Percentiles rank a stretch among this genome's conserved stretches.
These are phyloP conservation scores for Vigna angularis DNA, from an alignment of 306 rosid genomes.

Conservation along the genomic window DNA sequence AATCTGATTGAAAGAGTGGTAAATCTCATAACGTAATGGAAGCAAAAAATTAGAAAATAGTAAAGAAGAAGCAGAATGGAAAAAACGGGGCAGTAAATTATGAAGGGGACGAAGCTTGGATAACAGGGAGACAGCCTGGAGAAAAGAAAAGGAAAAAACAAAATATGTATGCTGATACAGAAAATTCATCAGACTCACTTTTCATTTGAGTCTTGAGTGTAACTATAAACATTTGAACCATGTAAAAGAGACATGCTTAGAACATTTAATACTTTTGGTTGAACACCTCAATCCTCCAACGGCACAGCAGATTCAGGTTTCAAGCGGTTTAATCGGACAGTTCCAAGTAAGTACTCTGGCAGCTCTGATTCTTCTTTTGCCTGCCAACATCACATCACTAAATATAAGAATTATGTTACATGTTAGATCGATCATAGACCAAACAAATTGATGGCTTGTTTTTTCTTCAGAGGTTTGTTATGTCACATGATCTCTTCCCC, in stretches of 20 bases:
- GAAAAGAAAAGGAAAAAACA: background rate
- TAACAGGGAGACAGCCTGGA: background rate
- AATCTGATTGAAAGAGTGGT: background rate
- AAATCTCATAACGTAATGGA: background rate
- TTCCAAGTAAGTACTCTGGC: constrained; percentile 93
- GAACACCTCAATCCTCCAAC: constrained; percentile 54
- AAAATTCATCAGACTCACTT: constrained; percentile 14
- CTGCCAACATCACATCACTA: constrained; percentile 51
- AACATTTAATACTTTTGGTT: background rate
- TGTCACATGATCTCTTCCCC: no score
- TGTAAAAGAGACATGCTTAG: background rate
- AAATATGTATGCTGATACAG: background rate
- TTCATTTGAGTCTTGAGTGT: background rate
- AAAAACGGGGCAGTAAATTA: constrained; percentile 6
- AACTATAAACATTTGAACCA: constrained; percentile 18
- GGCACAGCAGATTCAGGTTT: constrained; percentile 71
- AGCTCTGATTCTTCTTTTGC: constrained; percentile 80
- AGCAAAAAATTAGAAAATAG: background rate
- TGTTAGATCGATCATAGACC: background rate
- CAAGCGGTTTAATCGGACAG: constrained; percentile 77
- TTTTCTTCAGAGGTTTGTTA: no score
- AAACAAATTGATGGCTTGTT: no score
- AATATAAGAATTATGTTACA: constrained; percentile 11
- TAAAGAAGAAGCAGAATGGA: background rate
- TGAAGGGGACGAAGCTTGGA: constrained; percentile 24